Conservation (phyloP, 2,329 filamentous ascomycete genomes). For the Penicillium sp. region DNA sequence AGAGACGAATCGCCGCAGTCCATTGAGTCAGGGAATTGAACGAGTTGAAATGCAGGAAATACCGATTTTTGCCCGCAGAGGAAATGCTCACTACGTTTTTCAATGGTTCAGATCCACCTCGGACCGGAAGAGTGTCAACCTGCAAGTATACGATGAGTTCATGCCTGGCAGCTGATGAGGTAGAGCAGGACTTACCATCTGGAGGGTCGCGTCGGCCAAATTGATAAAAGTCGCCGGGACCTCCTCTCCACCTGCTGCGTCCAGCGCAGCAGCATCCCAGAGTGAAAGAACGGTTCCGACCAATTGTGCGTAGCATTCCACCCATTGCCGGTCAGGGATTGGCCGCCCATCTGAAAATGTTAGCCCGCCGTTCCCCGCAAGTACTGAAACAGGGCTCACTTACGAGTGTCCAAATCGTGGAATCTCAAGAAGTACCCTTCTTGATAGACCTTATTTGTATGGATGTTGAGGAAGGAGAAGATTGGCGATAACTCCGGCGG, state of each 20-base stretch:
- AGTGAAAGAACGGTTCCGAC: constrained; percentile 91
- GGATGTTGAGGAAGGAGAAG: constrained; percentile 89
- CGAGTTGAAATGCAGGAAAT: constrained; percentile 93
- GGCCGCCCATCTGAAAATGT: constrained; percentile 70
- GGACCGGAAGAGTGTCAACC: constrained; percentile 86
- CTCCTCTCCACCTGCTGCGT: constrained; percentile 79
- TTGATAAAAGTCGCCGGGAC: constrained; percentile 93
- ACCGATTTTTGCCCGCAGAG: constrained; percentile 91
- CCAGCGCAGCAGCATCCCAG: constrained; percentile 91
- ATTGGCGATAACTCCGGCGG: constrained; percentile 91
- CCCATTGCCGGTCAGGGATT: constrained; percentile 83
- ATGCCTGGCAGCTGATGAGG: neutral
- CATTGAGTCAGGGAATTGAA: constrained; percentile 90
- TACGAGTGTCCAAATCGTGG: constrained; percentile 89
- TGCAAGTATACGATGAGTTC: constrained; percentile 34
- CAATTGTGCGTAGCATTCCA: constrained; percentile 93
- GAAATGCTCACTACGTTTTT: constrained; percentile 95
- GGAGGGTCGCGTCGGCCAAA: constrained; percentile 92
- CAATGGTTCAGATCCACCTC: constrained; percentile 69
- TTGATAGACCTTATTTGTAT: constrained; percentile 94
- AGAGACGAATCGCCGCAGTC: constrained; percentile 88
- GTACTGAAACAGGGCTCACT: constrained; percentile 37
- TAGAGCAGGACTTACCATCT: constrained; percentile 66
- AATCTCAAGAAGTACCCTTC: constrained; percentile 97
- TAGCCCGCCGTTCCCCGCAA: constrained; percentile 22